Conservation (phyloP, 352 stramenopile species). For the Globisporangium apiculatum region DNA sequence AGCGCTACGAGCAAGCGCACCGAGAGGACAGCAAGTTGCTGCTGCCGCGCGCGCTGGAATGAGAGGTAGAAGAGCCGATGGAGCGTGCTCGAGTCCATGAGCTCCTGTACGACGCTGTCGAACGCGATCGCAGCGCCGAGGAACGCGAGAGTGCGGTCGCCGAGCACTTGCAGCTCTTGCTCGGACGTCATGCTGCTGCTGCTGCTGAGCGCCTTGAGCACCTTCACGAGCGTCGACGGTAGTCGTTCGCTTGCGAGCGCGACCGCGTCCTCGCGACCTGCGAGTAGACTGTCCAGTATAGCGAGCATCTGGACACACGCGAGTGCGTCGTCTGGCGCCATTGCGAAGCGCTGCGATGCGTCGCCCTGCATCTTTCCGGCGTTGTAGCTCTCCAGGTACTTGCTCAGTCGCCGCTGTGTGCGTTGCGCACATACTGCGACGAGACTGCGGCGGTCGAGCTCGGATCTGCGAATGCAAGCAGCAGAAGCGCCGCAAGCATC, state of each 20-base stretch:
- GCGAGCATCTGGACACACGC: slow-evolving; percentile 16
- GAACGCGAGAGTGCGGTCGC: slow-evolving; percentile 19
- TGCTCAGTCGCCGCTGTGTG: slow-evolving; percentile 23
- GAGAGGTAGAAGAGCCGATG: slow-evolving; percentile 44
- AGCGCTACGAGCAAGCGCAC: slow-evolving; percentile 8
- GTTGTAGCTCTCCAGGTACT: slow-evolving; percentile 31
- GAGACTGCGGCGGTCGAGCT: slow-evolving; percentile 11
- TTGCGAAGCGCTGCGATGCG: not conserved
- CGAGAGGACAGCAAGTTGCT: slow-evolving; percentile 14
- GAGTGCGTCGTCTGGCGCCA: slow-evolving; percentile 2
- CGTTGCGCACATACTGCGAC: slow-evolving; percentile 28
- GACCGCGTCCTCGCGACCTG: slow-evolving; percentile 17
- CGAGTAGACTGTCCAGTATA: slow-evolving; percentile 22
- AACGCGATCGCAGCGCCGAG: slow-evolving; percentile 24
- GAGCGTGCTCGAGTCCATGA: slow-evolving; percentile 36
- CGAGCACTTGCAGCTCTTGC: slow-evolving; percentile 9
- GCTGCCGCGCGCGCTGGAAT: slow-evolving; percentile 14
- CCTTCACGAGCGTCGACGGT: slow-evolving; percentile 45
- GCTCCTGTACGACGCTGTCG: slow-evolving; percentile 36
- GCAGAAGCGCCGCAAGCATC: too few species aligned
- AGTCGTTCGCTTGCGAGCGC: slow-evolving; percentile 42
- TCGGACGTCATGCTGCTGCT: not conserved
- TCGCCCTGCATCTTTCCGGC: slow-evolving; percentile 15
- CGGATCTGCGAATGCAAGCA: slow-evolving; percentile 4
- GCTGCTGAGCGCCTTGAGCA: slow-evolving; percentile 11